These are phyloP conservation scores for Lotus japonicus DNA, from an alignment of 306 rosid genomes.

Conservation along the genomic window DNA sequence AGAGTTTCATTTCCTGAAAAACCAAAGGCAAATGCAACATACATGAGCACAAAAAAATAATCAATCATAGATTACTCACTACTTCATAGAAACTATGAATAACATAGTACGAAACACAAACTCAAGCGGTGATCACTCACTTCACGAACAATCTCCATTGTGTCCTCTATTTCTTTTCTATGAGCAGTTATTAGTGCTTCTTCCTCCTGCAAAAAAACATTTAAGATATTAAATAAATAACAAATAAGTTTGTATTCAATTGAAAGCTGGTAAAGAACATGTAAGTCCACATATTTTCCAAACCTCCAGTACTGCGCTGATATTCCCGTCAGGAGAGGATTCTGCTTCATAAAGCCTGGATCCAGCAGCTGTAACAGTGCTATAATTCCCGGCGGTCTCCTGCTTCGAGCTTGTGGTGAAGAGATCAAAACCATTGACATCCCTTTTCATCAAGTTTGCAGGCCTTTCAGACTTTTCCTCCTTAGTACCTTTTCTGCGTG, in stretches of 20 bases:
- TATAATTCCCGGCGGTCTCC: slow-evolving; percentile 37
- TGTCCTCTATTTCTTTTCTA: slow-evolving; percentile 96
- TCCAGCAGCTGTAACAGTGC: slow-evolving; percentile 28
- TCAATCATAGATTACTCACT: too few species aligned
- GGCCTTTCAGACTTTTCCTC: slow-evolving; percentile 80
- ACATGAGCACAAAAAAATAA: not conserved
- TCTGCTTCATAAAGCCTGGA: slow-evolving; percentile 57
- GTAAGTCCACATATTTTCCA: slow-evolving; percentile 24
- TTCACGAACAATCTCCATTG: slow-evolving; percentile 99
- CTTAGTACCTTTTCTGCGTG: slow-evolving; percentile 58
- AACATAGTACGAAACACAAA: too few species aligned
- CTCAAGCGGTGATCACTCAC: slow-evolving; percentile 68
- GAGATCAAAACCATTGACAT: slow-evolving; percentile 42
- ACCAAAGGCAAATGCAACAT: slow-evolving; percentile 7
- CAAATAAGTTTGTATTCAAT: slow-evolving; percentile 1
- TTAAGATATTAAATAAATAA: slow-evolving; percentile 18
- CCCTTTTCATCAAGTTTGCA: slow-evolving; percentile 66
- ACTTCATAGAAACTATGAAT: too few species aligned
- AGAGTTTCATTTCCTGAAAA: slow-evolving; percentile 84
- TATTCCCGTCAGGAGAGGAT: slow-evolving; percentile 52
- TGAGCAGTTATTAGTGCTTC: slow-evolving; percentile 96
- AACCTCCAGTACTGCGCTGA: slow-evolving; percentile 91
- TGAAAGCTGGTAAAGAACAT: not conserved
- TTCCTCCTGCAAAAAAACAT: slow-evolving; percentile 65
- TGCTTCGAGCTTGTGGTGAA: slow-evolving; percentile 50